These are phyloP conservation scores for Phlyctochytrium bullatum DNA, from an alignment of 192 early-diverging fungal genomes.

Conservation along the genomic window DNA sequence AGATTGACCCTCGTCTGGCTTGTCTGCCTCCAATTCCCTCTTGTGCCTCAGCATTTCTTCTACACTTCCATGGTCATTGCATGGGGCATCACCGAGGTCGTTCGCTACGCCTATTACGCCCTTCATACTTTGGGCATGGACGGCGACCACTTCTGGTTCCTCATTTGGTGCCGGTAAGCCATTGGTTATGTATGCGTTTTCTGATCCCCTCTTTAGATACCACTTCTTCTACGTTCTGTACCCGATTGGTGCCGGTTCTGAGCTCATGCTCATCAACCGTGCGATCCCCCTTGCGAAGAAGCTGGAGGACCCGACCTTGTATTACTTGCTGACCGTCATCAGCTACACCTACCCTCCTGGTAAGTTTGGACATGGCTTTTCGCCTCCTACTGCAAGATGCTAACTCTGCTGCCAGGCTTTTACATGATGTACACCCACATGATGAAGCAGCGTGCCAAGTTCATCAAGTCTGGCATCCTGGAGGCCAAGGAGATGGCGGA, in stretches of 20 bases:
- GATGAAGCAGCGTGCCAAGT: slow-evolving; percentile 82
- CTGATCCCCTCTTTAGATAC: slow-evolving; percentile 57
- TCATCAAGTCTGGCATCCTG: slow-evolving; percentile 37
- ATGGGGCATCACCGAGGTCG: slow-evolving; percentile 88
- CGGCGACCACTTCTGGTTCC: slow-evolving; percentile 34
- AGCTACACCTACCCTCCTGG: slow-evolving; percentile 70
- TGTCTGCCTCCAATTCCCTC: slow-evolving; percentile 60
- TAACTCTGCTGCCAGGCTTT: slow-evolving; percentile 66
- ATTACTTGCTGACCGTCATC: slow-evolving; percentile 57
- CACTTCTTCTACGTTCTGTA: slow-evolving; percentile 94
- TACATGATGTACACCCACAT: slow-evolving; percentile 89
- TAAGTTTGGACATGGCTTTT: slow-evolving; percentile 31
- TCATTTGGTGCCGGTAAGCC: slow-evolving; percentile 60
- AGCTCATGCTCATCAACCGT: slow-evolving; percentile 65
- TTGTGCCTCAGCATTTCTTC: slow-evolving; percentile 61
- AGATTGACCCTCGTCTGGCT: slow-evolving; percentile 84
- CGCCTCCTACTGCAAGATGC: slow-evolving; percentile 2
- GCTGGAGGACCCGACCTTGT: slow-evolving; percentile 45
- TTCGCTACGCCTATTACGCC: slow-evolving; percentile 91
- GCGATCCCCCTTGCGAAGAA: slow-evolving; percentile 24
- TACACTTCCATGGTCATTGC: slow-evolving; percentile 83
- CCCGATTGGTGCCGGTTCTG: slow-evolving; percentile 83
- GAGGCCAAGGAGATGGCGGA: slow-evolving; percentile 20
- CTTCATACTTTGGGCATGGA: slow-evolving; percentile 65
- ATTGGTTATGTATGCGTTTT: background rate